phyloP scores from a whole-genome alignment of 768 basidiomycete genomes.

The Panellus pusillus region DNA sequence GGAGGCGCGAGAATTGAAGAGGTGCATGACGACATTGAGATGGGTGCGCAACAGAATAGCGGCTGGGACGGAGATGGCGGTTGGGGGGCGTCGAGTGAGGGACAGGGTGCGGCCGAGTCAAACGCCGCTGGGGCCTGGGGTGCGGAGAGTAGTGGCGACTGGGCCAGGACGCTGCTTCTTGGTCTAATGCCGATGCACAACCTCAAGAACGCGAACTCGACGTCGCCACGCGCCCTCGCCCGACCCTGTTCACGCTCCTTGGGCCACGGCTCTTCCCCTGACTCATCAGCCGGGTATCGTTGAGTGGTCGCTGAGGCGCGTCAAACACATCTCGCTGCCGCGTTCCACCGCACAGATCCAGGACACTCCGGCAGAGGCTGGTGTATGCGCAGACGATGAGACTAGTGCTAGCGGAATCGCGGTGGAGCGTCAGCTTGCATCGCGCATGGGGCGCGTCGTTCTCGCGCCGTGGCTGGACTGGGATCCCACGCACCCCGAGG shows the following conservation, averaged over 20 bases:
- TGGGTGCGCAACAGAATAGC: not conserved
- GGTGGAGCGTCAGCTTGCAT: conserved; percentile 39
- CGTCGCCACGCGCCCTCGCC: conserved; percentile 14
- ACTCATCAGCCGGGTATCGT: conserved; percentile 68
- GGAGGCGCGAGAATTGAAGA: not conserved
- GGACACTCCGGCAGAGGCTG: conserved; percentile 23
- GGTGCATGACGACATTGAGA: not conserved
- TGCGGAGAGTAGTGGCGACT: not conserved
- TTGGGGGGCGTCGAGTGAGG: not conserved
- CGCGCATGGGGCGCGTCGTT: conserved; percentile 19
- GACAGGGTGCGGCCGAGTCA: not conserved
- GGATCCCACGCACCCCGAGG: conserved; percentile 34
- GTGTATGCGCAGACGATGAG: conserved; percentile 1
- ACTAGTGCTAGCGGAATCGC: conserved; percentile 22
- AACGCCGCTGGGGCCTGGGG: not conserved
- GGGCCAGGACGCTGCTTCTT: not conserved
- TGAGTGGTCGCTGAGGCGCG: conserved; percentile 61
- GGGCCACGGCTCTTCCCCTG: conserved; percentile 56
- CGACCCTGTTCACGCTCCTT: conserved; percentile 40
- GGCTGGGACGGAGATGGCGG: not conserved
- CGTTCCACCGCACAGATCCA: conserved; percentile 18
- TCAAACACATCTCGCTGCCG: conserved; percentile 48
- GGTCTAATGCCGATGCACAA: not conserved
- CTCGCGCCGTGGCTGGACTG: conserved; percentile 44
- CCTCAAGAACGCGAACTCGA: not conserved